phyloP scores from a whole-genome alignment of 192 early-diverging fungal species.

The Phlyctochytrium arcticum region DNA sequence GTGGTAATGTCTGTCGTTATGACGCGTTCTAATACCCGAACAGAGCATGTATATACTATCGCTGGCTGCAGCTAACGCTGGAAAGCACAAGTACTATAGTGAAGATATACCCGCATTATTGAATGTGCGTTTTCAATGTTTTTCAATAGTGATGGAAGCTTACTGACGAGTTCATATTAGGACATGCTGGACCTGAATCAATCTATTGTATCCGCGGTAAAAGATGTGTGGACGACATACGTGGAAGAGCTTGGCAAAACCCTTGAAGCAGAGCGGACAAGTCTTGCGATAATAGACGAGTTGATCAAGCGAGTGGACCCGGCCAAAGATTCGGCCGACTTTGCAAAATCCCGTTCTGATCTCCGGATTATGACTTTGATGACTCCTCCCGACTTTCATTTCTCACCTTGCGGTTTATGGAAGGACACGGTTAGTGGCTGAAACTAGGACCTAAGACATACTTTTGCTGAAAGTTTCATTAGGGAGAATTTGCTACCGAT shows the following conservation, averaged over 20 bases:
- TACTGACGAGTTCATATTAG: too few relatives aligned
- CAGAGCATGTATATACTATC: slow-evolving; percentile 69
- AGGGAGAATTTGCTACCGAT: slow-evolving; percentile 50
- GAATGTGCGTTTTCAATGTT: too few relatives aligned
- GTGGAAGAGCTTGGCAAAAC: slow-evolving; percentile 39
- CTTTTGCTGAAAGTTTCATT: not conserved
- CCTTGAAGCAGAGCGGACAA: not conserved
- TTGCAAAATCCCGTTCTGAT: not conserved
- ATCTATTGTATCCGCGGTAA: slow-evolving; percentile 49
- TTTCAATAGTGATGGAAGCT: too few relatives aligned
- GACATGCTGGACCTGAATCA: slow-evolving; percentile 59
- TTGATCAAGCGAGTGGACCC: slow-evolving; percentile 46
- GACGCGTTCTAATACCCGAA: not conserved
- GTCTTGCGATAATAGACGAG: slow-evolving; percentile 29
- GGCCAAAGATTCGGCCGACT: slow-evolving; percentile 42
- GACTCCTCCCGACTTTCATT: slow-evolving; percentile 30
- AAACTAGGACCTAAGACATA: too few relatives aligned
- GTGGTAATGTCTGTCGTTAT: not conserved
- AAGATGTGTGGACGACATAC: slow-evolving; percentile 50
- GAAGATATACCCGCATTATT: slow-evolving; percentile 58
- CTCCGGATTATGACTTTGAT: not conserved
- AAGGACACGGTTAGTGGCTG: slow-evolving; percentile 18
- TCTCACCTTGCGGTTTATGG: slow-evolving; percentile 38
- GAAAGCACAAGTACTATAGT: slow-evolving; percentile 58
- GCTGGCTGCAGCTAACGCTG: slow-evolving; percentile 58